Evolutionary conservation across 2,329 filamentous ascomycete species (phyloP), one percentile per base, ranked within the genome.

Genomic region (Esteya vermicola): DNA sequence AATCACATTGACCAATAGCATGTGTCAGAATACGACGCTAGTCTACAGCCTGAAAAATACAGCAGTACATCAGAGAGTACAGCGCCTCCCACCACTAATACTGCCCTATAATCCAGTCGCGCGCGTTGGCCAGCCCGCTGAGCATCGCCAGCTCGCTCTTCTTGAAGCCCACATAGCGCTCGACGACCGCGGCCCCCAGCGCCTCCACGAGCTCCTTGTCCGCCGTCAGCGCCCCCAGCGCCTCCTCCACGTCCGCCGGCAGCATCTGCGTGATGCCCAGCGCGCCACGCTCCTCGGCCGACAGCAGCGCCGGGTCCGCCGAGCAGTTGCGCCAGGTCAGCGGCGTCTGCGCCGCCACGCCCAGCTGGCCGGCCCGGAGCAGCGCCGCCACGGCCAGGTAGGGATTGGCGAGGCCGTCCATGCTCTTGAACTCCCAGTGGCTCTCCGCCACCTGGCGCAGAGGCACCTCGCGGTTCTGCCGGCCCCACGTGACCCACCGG

Each of bases 351-450:
- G 60, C 55, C 2, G 52, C 47, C 3, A 84, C 48, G 0, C 81
- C 81, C 2, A 65, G 45, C 0, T 70, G 57, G 0, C 81, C 81
- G 0, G 72, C 72, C 0, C 64, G 65, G 1, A 85, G 51, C 1
- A 85, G 52, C 0, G 73, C 75, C 0, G 70, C 67, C 16, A 82
- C 55, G 0, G 72, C 79, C 2, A 93, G 57, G 52, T 91, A 93
- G 40, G 78, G 72, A 52, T 93, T 93, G 4, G 83, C 81, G 16
- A 85, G 58, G 0, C 84, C 85, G 51, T 93, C 85, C n/a, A 89
- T 52, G 40, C 71, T 75, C 52, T 85, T 80, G 19, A 93, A 50
- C 57, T 93, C 85, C 80, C 83, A 93, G 51, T 85, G 78, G 18
- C 73, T 75, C 3, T 56, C 61, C 4, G 63, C 61, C 36, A 85